phyloP scores from a whole-genome alignment of 2,329 filamentous ascomycete genomes.

The Leptographium wingfieldii region DNA sequence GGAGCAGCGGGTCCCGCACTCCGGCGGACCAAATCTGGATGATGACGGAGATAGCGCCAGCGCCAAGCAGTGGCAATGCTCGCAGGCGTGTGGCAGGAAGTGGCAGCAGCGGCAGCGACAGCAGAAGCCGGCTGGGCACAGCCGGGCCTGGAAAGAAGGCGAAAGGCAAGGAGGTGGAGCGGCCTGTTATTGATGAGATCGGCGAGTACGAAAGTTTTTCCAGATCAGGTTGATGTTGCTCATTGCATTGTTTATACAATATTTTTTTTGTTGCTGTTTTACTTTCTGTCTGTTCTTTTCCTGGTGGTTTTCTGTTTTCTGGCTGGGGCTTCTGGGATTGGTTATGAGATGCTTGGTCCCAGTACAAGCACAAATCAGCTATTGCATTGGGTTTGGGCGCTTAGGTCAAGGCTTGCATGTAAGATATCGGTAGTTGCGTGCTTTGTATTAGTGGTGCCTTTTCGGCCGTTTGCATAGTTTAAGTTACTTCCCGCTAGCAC shows the following conservation, averaged over 20 bases:
- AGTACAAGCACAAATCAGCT: too few relatives aligned
- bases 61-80: background rate
- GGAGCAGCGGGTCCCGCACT: background rate
- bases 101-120: slow-evolving; percentile 20
- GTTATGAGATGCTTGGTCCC: too few relatives aligned
- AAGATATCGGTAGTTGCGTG: too few relatives aligned
- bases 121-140: slow-evolving; percentile 8
- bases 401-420: too few relatives aligned
- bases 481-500: too few relatives aligned
- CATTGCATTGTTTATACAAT: too few relatives aligned
- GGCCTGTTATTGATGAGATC: slow-evolving; percentile 12
- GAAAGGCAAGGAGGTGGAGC: slow-evolving; percentile 35
- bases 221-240: background rate
- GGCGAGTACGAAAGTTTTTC: slow-evolving; percentile 17
- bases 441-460: background rate
- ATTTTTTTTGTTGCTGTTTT: background rate
- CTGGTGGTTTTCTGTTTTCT: background rate
- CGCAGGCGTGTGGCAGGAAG: background rate
- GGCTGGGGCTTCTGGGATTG: background rate
- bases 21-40: too few relatives aligned
- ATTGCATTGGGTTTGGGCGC: too few relatives aligned
- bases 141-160: slow-evolving; percentile 22
- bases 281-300: background rate
- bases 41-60: too few relatives aligned
- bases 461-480: background rate